These are phyloP conservation scores for Vitis rotundifolia DNA, from an alignment of 164 flowering plant genomes.

Conservation along the genomic window DNA sequence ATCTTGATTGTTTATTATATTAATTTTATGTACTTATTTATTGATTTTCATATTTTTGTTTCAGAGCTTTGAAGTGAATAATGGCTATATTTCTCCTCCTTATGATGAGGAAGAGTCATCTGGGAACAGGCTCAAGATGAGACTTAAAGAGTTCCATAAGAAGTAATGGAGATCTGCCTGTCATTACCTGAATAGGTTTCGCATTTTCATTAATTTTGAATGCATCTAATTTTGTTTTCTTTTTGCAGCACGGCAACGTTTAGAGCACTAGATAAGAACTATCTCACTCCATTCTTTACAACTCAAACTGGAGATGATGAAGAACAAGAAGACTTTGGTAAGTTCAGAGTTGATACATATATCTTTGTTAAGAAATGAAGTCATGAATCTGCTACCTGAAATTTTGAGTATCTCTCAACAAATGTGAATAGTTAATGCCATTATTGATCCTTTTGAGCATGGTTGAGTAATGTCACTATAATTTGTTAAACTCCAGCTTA, in stretches of 20 bases:
- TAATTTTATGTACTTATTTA: background rate
- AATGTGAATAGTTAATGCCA: no score
- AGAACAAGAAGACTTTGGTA: slow-evolving; percentile 50
- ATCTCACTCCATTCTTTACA: slow-evolving; percentile 95
- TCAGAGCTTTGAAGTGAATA: slow-evolving; percentile 65
- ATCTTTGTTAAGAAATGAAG: no score
- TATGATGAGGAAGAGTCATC: slow-evolving; percentile 77
- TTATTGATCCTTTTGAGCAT: no score
- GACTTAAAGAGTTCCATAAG: slow-evolving; percentile 81
- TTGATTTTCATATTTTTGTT: slow-evolving; percentile 8
- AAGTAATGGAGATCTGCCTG: slow-evolving; percentile 43
- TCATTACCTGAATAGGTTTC: background rate
- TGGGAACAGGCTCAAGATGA: slow-evolving; percentile 79
- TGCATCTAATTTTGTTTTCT: slow-evolving; percentile 10
- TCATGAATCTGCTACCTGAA: no score
- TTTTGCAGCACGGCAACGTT: slow-evolving; percentile 82
- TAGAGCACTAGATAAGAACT: slow-evolving; percentile 83
- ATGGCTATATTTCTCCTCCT: slow-evolving; percentile 69
- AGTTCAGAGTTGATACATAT: background rate
- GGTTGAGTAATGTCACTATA: no score
- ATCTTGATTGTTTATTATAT: background rate
- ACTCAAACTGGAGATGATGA: slow-evolving; percentile 79
- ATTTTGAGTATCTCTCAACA: no score
- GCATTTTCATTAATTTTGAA: background rate
- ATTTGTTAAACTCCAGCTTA: no score